Evolutionary conservation across 495 filamentous ascomycete species (phyloP).

Genomic region (Alectoria sarmentosa): DNA sequence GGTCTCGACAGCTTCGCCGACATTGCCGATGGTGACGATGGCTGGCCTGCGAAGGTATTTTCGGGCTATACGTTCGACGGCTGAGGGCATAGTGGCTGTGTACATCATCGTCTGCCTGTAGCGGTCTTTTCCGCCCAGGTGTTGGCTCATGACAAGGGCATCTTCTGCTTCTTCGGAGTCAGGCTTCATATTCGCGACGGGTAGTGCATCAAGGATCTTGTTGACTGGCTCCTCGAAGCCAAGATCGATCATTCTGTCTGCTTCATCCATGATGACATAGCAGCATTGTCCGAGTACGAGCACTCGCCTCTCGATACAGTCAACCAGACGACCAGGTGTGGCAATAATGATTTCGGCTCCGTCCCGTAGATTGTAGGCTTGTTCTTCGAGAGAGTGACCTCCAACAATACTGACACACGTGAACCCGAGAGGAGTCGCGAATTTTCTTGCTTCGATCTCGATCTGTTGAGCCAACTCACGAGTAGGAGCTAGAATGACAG

Average conservation of each 20-base stretch:
- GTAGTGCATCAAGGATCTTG: conserved; percentile 96
- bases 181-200: conserved; percentile 91
- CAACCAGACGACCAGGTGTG: conserved; percentile 92
- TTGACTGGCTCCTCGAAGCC: conserved; percentile 98
- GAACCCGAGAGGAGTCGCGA: conserved; percentile 85
- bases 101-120: conserved; percentile 99
- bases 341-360: conserved; percentile 98
- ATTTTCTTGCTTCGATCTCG: conserved; percentile 89
- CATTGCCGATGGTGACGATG: conserved; percentile 90
- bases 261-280: conserved; percentile 98
- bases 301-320: conserved; percentile 91
- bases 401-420: conserved; percentile 96
- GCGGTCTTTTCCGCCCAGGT: conserved; percentile 72
- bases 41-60: conserved; percentile 94
- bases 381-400: conserved; percentile 92
- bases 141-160: conserved; percentile 72
- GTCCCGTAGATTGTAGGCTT: conserved; percentile 86
- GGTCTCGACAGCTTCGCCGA: conserved; percentile 96
- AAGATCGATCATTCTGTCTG: conserved; percentile 98
- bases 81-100: conserved; percentile 94
- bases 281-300: conserved; percentile 92
- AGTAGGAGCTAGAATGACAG: conserved; percentile 94
- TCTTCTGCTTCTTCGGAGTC: conserved; percentile 93
- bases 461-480: conserved; percentile 98
- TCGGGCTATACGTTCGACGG: conserved; percentile 90